phyloP scores from a whole-genome alignment of 768 basidiomycete genomes.

The Serendipita vermifera region DNA sequence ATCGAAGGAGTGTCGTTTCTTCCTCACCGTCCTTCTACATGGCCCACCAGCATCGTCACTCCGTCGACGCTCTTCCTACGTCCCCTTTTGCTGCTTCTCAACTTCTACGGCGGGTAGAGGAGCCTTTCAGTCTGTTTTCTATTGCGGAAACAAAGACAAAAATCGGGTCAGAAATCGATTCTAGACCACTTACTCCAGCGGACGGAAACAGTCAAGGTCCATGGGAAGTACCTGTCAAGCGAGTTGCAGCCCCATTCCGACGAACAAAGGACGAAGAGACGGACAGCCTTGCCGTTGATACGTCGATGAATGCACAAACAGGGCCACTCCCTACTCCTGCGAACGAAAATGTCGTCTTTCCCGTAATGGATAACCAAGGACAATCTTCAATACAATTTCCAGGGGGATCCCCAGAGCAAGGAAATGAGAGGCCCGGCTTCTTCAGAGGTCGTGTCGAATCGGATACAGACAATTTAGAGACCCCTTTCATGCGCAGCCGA shows the following conservation, averaged over 20 bases:
- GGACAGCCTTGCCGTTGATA: constrained; percentile 19
- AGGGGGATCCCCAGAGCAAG: constrained; percentile 57
- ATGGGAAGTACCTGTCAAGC: constrained; percentile 14
- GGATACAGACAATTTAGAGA: constrained; percentile 52
- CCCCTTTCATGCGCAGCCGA: constrained; percentile 75
- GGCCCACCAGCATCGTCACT: constrained; percentile 58
- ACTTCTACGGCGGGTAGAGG: constrained; percentile 63
- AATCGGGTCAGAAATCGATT: constrained; percentile 35
- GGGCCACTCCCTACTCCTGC: constrained; percentile 22
- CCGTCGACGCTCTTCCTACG: constrained; percentile 37
- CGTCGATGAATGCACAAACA: constrained; percentile 9
- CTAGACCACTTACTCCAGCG: constrained; percentile 39
- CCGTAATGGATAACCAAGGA: constrained; percentile 38
- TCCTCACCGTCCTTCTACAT: constrained; percentile 57
- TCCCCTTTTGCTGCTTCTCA: constrained; percentile 84
- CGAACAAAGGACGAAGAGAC: constrained; percentile 66
- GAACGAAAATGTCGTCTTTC: constrained; percentile 25
- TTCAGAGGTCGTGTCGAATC: constrained; percentile 46
- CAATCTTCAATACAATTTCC: constrained; percentile 75
- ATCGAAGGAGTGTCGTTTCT: constrained; percentile 67
- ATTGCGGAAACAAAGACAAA: constrained; percentile 62
- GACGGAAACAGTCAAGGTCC: constrained; percentile 14
- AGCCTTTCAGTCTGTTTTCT: constrained; percentile 69
- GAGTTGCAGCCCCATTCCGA: constrained; percentile 60
- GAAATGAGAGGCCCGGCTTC: constrained; percentile 40